Percentiles rank a stretch among this genome's conserved stretches.
These are phyloP conservation scores for Agastache rugosa DNA, from an alignment of 257 asterid species.

Conservation along the genomic window DNA sequence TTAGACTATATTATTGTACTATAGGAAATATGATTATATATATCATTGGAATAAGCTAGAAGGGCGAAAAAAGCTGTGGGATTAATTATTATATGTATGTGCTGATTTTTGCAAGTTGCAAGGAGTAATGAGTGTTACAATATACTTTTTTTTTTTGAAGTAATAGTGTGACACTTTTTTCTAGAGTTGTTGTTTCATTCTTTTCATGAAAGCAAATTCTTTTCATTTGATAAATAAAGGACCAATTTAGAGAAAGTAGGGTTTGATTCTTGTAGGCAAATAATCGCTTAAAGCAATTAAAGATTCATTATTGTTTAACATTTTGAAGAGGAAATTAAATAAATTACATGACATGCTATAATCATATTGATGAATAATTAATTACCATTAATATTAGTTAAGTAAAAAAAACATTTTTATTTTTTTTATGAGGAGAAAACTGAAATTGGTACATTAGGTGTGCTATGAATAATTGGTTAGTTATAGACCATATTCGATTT, in stretches of 20 bases:
- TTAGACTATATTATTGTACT: not conserved
- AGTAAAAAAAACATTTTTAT: no score
- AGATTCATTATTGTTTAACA: not conserved
- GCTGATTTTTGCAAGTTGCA: slow-evolving; percentile 38
- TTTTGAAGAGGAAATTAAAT: not conserved
- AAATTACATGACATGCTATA: not conserved
- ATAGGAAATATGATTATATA: not conserved
- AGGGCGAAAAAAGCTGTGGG: slow-evolving; percentile 1
- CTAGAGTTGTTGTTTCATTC: slow-evolving; percentile 29
- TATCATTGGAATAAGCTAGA: slow-evolving; percentile 28
- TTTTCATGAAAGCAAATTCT: slow-evolving; percentile 33
- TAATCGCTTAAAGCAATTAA: slow-evolving; percentile 14
- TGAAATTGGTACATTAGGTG: no score
- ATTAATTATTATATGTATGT: slow-evolving; percentile 2
- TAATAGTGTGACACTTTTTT: not conserved
- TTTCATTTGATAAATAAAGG: slow-evolving; percentile 27
- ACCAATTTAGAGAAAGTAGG: slow-evolving; percentile 9
- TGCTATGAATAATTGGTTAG: no score
- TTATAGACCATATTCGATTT: no score
- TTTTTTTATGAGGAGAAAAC: not conserved
- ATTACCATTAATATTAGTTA: no score
- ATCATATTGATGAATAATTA: not conserved
- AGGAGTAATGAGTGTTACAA: slow-evolving; percentile 14
- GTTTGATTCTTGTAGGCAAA: slow-evolving; percentile 15
- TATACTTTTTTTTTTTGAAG: not conserved